Evolutionary conservation across 805 yeast genomes (phyloP).

Genomic region (Pichia sporocuriosa): DNA sequence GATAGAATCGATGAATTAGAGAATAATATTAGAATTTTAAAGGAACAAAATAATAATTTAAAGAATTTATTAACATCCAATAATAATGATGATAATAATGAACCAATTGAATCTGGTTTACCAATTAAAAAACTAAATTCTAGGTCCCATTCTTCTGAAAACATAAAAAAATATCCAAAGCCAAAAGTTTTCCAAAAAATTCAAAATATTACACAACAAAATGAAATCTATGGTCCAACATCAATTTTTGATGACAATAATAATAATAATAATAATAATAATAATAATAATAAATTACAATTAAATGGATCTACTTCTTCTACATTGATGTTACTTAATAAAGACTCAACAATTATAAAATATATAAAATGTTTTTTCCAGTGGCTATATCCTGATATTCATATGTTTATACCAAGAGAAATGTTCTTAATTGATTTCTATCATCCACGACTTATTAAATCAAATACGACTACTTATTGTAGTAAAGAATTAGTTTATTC

Average conservation of each 20-base stretch:
- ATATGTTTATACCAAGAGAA: constrained; percentile 57
- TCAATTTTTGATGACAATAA: constrained; percentile 27
- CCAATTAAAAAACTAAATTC: too few species aligned
- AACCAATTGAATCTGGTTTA: too few species aligned
- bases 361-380: constrained; percentile 35
- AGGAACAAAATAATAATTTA: background rate
- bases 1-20: constrained; percentile 9
- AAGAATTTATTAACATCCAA: background rate
- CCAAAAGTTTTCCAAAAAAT: constrained; percentile 16
- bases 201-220: constrained; percentile 12
- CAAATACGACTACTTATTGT: constrained; percentile 38
- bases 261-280: background rate
- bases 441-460: constrained; percentile 36
- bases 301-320: too few species aligned
- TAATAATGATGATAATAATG: background rate
- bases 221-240: constrained; percentile 20
- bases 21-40: background rate
- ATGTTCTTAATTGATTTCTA: constrained; percentile 56
- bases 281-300: background rate
- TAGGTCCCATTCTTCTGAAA: too few species aligned
- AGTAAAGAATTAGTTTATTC: constrained; percentile 47
- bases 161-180: constrained; percentile 13
- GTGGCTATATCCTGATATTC: constrained; percentile 63
- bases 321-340: constrained; percentile 14
- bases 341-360: constrained; percentile 20